Conservation (phyloP, 495 filamentous ascomycete genomes). For the Xylaria bambusicola region DNA sequence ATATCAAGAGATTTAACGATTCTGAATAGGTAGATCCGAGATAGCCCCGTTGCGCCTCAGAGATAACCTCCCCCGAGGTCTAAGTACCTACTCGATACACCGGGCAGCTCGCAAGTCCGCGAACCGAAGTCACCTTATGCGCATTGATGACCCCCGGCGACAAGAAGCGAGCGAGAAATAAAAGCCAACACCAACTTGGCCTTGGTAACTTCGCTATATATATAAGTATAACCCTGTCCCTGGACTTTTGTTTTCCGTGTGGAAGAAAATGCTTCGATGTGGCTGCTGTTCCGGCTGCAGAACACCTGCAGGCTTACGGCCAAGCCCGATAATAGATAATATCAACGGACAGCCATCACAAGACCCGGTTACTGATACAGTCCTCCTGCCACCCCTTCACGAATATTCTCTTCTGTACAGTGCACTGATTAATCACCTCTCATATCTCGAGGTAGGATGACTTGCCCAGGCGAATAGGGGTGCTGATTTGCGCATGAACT, state of each 20-base stretch:
- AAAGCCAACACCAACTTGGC: conserved; percentile 4
- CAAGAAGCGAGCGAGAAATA: background rate
- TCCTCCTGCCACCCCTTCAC: background rate
- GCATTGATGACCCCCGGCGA: background rate
- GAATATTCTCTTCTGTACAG: background rate
- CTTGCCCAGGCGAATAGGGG: background rate
- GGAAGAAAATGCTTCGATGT: background rate
- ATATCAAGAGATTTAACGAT: background rate
- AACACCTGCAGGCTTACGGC: conserved; percentile 6
- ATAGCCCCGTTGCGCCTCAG: background rate
- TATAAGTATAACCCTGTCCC: background rate
- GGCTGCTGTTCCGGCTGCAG: conserved; percentile 5
- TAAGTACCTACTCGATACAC: background rate
- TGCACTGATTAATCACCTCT: background rate
- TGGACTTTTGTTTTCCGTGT: conserved; percentile 1
- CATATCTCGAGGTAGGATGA: background rate
- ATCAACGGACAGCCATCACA: conserved; percentile 4
- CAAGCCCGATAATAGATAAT: conserved; percentile 6
- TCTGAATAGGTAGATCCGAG: background rate
- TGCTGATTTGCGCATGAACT: conserved; percentile 2
- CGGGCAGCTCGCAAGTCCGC: background rate
- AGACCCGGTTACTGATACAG: background rate
- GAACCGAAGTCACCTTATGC: conserved; percentile 4
- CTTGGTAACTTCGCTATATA: background rate
- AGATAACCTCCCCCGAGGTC: background rate